These are phyloP conservation scores for Colletotrichum nymphaeae DNA, from an alignment of 2,329 filamentous ascomycete species.

Conservation along the genomic window DNA sequence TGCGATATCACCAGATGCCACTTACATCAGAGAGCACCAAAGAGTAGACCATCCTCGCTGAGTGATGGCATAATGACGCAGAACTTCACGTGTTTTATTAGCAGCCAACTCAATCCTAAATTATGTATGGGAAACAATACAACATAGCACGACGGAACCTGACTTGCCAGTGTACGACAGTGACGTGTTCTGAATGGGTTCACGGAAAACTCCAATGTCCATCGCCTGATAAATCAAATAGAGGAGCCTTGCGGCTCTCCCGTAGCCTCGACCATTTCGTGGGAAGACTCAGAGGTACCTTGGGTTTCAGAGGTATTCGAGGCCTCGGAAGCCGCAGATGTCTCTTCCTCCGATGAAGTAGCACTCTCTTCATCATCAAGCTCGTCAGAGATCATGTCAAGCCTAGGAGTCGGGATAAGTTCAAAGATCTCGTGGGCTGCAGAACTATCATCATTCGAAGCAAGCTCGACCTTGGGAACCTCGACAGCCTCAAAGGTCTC, in stretches of 20 bases:
- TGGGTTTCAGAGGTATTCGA: too few relatives aligned
- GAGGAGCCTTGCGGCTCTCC: neutral
- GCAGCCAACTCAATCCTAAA: too few relatives aligned
- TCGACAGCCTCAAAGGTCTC: neutral
- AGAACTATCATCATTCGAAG: neutral
- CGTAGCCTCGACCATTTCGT: neutral
- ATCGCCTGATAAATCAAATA: neutral
- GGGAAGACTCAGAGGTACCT: neutral
- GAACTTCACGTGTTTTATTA: too few relatives aligned
- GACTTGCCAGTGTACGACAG: too few relatives aligned
- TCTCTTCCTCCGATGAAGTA: neutral
- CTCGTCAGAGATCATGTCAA: neutral
- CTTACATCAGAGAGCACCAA: slow-evolving; percentile 39
- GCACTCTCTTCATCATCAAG: neutral
- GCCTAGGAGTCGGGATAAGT: neutral
- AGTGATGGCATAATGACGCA: too few relatives aligned
- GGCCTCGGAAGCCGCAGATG: neutral
- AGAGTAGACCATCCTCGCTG: too few relatives aligned
- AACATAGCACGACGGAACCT: too few relatives aligned
- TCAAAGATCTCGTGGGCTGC: neutral
- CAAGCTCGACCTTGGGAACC: neutral
- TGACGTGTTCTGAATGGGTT: neutral
- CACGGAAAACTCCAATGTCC: too few relatives aligned
- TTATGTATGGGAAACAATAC: slow-evolving; percentile 38
- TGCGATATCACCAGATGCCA: slow-evolving; percentile 44